Evolutionary conservation across 106 monocot species (phyloP), one percentile per base, ranked within the genome.

Genomic region (Dendrobium nobile): DNA sequence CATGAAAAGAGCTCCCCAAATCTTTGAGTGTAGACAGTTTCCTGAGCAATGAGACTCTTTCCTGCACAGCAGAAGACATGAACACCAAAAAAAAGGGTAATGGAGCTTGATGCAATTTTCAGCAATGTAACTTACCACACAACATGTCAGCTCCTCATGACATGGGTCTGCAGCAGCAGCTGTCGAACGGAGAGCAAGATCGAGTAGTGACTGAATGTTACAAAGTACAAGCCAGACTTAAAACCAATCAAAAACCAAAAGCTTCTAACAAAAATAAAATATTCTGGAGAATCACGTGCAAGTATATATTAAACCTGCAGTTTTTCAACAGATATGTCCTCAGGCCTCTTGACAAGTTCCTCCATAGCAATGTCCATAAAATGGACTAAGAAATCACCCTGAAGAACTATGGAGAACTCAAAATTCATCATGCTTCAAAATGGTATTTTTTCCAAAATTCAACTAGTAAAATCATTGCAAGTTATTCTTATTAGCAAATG

Each of bases 321-420:
- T 59, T 99, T 99, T 80, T 99, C 95, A 76, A 90, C 89, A 72
- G 95, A 95, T 81, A 95, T 93, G 80, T 95, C 91, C 77, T 93
- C 88, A 77, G 95, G 91, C 65, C 77, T 95, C 86, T 95, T 99
- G 42, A 86, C 78, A 81, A 99, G 89, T 79, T 99, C 99, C 75
- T 99, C 99, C 84, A 89, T 85, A 77, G 99, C 88, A 84, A 95
- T 99, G 79, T 99, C 99, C 99, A 99, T 95, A 84, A 99, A 99
- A 87, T 99, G 99, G 81, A 99, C 95, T 83, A 99, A 86, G 77
- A 95, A 99, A 84, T 99, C 99, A 72, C 99, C 99, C 99, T 99
- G 79, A 20, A 72, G 80, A 82, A 79, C 33, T n/a, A 80, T 84
- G 76, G 48, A 51, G 76, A 48, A 13, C 11, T 48, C n/a, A 47